Conservation (phyloP, 805 yeast species). For the Saccharomyces mikatae region DNA sequence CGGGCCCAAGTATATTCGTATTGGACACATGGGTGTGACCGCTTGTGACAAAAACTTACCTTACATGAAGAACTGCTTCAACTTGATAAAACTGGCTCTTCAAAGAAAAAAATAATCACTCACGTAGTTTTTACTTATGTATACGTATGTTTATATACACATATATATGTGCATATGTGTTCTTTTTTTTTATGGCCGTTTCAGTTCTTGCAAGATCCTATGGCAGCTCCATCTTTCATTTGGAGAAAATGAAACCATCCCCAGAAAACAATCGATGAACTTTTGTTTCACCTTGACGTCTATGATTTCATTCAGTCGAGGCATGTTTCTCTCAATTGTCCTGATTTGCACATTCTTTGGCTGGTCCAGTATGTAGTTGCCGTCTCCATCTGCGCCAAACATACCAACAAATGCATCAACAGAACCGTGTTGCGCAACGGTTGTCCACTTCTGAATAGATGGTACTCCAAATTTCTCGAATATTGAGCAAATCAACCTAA, state of each 20-base stretch:
- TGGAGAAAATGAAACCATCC: constrained; percentile 41
- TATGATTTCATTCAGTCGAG: constrained; percentile 14
- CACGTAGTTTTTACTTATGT: too few species aligned
- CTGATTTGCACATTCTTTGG: constrained; percentile 5
- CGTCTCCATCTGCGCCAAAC: constrained; percentile 27
- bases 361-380: constrained; percentile 14
- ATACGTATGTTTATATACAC: neutral
- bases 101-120: neutral
- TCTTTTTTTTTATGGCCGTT: neutral
- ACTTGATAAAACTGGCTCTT: neutral
- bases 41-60: constrained; percentile 45
- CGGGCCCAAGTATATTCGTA: constrained; percentile 75
- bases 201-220: constrained; percentile 8
- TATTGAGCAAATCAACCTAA: constrained; percentile 49
- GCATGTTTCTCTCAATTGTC: constrained; percentile 13
- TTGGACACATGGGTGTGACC: constrained; percentile 93
- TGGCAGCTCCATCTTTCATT: constrained; percentile 29
- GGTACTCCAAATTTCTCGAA: constrained; percentile 61
- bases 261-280: constrained; percentile 32
- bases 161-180: neutral
- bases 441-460: constrained; percentile 34
- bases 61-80: neutral
- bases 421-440: constrained; percentile 26
- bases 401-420: constrained; percentile 27
- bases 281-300: constrained; percentile 4